Evolutionary conservation across 2,329 filamentous ascomycete genomes (phyloP).

Genomic region (Davidsoniella australis): DNA sequence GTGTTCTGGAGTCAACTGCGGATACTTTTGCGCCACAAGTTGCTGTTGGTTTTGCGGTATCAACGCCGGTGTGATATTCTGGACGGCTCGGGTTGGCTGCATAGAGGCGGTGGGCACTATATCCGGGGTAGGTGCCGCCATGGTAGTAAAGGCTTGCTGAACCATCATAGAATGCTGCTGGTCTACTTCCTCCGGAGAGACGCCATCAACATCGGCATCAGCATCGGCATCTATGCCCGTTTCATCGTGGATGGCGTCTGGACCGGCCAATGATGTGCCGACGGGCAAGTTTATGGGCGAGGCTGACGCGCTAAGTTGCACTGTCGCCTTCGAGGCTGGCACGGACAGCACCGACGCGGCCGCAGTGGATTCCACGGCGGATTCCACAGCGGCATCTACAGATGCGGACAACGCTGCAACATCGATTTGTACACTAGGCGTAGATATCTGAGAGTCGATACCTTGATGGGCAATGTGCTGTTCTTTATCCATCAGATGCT

Average conservation of each 20-base stretch:
- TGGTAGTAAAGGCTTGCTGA: neutral
- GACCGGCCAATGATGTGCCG: neutral
- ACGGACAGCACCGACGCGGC: slow-evolving; percentile 1
- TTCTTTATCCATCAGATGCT: no score
- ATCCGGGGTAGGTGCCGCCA: slow-evolving; percentile 1
- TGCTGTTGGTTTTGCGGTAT: neutral
- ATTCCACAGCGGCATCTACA: neutral
- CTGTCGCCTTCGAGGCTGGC: neutral
- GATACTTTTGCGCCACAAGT: neutral
- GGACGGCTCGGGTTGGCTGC: neutral
- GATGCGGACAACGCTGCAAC: no score
- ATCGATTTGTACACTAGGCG: no score
- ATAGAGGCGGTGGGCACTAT: slow-evolving; percentile 3
- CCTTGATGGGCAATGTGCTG: no score
- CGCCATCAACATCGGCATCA: no score
- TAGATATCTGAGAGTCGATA: no score
- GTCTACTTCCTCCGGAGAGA: neutral
- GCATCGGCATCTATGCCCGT: neutral
- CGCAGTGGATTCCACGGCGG: neutral
- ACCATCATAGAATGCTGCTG: neutral
- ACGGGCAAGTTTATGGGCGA: neutral
- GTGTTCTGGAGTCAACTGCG: slow-evolving; percentile 1
- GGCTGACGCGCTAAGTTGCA: neutral
- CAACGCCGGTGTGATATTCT: slow-evolving; percentile 1
- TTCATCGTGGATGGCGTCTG: neutral